Evolutionary conservation across 306 rosid species (phyloP), one percentile per base, ranked within the genome.

Genomic region (Castanopsis chinensis): DNA sequence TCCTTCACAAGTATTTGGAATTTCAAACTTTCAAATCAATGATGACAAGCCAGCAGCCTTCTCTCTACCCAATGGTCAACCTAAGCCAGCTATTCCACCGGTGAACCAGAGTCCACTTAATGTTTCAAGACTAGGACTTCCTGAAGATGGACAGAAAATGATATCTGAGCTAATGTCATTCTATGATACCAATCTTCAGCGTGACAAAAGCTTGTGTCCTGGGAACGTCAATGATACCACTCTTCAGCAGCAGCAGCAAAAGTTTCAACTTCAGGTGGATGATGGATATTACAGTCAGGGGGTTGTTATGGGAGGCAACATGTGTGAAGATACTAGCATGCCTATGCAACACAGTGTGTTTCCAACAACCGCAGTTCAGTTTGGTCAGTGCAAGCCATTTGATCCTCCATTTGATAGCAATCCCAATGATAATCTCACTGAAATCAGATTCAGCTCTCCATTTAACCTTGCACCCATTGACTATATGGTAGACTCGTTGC

Each of bases 101-200:
- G 19, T 71, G 57, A 72, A 33, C 80, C 84, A 27, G 54, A n/a
- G 82, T 25, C 69, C 80, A 25, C 64, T 58, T 25, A 54, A 68
- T 49, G 83, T 72, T 20, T 70, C 86, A 2, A 84, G 83, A 14
- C 80, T 76, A 8, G 86, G 81, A 13, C 84, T 86, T 69, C 85
- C 89, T 0, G 89, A 88, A 28, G 85, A 88, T 64, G 91, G 85
- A 23, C 89, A 83, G 82, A 86, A 88, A 76, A 81, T 79, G 86
- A 88, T 88, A 25, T 73, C 88, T 0, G 86, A 88, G 4, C 88
- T 88, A 32, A 78, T 88, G 86, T 81, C 86, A 28, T 76, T 76
- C 70, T 88, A 88, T 53, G 89, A 88, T 54, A 52, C 77, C 25
- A 86, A 74, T 72, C 67, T 73, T 13, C 86, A 79, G 68, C 78